These are phyloP conservation scores for Trapa incisa DNA, from an alignment of 345 rosid genomes.

Conservation along the genomic window DNA sequence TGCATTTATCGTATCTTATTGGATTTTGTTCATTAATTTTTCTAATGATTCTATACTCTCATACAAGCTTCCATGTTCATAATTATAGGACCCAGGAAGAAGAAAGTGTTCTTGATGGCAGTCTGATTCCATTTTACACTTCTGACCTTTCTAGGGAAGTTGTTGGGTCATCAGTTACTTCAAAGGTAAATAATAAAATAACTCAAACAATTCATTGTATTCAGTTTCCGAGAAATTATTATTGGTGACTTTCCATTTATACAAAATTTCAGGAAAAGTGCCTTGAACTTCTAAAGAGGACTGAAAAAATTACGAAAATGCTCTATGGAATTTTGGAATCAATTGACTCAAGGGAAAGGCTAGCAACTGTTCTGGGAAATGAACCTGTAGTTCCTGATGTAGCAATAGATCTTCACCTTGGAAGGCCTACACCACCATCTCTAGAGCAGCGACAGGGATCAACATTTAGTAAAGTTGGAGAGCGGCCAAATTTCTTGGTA, in stretches of 20 bases:
- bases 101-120: background rate
- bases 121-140: background rate
- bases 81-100: constrained; percentile 1
- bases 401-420: background rate
- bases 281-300: constrained; percentile 9
- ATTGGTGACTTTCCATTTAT: background rate
- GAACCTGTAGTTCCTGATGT: background rate
- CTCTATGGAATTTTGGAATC: constrained; percentile 1
- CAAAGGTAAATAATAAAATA: constrained; percentile 9
- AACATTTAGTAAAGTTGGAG: background rate
- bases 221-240: background rate
- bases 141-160: background rate
- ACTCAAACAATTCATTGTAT: background rate
- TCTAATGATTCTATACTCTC: background rate
- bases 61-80: background rate
- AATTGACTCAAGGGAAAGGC: background rate
- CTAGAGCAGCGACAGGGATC: background rate
- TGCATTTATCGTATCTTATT: background rate
- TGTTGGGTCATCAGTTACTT: constrained; percentile 5
- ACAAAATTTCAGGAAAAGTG: constrained; percentile 12
- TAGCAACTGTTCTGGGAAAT: background rate
- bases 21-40: background rate
- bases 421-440: background rate
- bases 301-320: background rate
- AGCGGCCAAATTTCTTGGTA: background rate